Conservation (phyloP, 2,329 filamentous ascomycete species). For the Tolypocladium nubicola region DNA sequence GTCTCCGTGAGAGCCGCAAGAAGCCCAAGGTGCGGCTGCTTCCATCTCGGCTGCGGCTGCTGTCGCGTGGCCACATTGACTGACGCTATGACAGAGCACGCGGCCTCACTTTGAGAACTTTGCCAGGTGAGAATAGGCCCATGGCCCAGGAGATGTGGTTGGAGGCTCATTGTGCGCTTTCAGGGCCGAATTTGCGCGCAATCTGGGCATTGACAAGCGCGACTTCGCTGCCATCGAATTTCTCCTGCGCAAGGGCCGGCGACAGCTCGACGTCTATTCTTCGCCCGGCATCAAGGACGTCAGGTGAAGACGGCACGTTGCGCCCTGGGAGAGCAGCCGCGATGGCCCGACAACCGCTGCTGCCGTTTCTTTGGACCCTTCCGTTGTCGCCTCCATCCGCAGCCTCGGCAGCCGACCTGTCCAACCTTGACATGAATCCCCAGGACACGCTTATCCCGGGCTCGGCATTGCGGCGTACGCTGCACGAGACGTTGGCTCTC, state of each 20-base stretch:
- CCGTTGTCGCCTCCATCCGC: not conserved
- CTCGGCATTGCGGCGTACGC: not conserved
- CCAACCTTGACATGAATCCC: not conserved
- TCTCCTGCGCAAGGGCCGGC: constrained; percentile 66
- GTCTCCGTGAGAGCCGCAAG: constrained; percentile 67
- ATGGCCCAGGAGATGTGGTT: not conserved
- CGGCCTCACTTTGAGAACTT: constrained; percentile 53
- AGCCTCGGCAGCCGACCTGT: not conserved
- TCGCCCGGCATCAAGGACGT: constrained; percentile 73
- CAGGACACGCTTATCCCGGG: not conserved
- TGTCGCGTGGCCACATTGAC: constrained; percentile 4
- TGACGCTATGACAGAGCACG: constrained; percentile 31
- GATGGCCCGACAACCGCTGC: not conserved
- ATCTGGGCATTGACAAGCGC: constrained; percentile 61
- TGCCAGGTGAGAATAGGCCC: constrained; percentile 38
- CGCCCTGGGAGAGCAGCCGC: not conserved
- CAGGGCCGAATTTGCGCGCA: constrained; percentile 60
- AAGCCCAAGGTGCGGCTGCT: constrained; percentile 51
- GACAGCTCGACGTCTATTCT: constrained; percentile 76
- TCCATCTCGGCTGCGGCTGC: not conserved
- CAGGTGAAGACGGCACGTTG: constrained; percentile 16
- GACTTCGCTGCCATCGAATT: constrained; percentile 84
- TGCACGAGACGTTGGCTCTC: constrained; percentile 2
- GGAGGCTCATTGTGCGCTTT: not conserved
- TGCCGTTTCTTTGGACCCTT: not conserved